These are phyloP conservation scores for Straminergon stramineum DNA, from an alignment of 225 moss, liverwort and hornwort genomes.

Conservation along the genomic window DNA sequence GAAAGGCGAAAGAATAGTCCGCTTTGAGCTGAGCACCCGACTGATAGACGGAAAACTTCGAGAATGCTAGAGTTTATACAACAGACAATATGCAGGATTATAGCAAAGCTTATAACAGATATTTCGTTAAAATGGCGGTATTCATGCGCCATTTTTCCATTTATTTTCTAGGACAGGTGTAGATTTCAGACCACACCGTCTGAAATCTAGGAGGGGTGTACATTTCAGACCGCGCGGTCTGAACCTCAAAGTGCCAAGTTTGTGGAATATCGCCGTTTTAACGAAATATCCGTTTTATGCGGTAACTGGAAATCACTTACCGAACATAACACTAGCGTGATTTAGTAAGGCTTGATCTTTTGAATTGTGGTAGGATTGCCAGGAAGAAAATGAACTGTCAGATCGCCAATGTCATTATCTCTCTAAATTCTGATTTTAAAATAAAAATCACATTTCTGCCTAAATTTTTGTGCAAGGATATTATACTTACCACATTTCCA, in stretches of 20 bases:
- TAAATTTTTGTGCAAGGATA: background rate
- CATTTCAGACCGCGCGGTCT: too few relatives aligned
- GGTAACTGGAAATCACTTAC: background rate
- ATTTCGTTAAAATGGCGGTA: too few relatives aligned
- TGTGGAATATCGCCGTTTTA: too few relatives aligned
- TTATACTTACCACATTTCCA: background rate
- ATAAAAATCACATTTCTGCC: background rate
- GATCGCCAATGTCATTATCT: background rate
- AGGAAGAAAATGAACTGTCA: background rate
- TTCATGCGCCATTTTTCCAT: too few relatives aligned
- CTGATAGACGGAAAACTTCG: accelerated
- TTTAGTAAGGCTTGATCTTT: background rate
- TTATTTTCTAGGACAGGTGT: too few relatives aligned
- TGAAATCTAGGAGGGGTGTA: too few relatives aligned
- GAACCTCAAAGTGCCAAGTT: too few relatives aligned
- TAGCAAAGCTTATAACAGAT: background rate
- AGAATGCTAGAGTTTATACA: background rate
- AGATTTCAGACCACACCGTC: too few relatives aligned
- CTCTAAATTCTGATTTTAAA: background rate
- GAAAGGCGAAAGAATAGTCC: slow-evolving; percentile 35
- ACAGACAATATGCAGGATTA: background rate
- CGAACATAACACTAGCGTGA: background rate
- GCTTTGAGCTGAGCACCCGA: slow-evolving; percentile 15
- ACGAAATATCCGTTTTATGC: too few relatives aligned
- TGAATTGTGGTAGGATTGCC: background rate